A percentile compares a stretch with the other conserved stretches of the same genome.
Conservation (phyloP, 768 basidiomycete genomes). For the Rhizopogon salebrosus region DNA sequence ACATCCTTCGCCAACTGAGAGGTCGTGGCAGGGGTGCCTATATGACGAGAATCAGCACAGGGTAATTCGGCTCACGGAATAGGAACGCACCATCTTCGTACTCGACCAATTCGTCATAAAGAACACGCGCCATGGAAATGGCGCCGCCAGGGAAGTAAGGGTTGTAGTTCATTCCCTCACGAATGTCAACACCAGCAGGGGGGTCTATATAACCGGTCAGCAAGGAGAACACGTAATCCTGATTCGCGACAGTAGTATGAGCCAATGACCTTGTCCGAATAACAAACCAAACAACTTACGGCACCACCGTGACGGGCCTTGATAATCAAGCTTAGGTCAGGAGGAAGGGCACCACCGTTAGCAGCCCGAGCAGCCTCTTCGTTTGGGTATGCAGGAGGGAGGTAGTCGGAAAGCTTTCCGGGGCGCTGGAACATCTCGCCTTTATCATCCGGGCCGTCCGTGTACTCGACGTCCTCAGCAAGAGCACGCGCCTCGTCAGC, state of each 20-base stretch:
- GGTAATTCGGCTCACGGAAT: not conserved
- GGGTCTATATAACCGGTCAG: conserved; percentile 96
- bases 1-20: conserved; percentile 99
- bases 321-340: conserved; percentile 94
- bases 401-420: conserved; percentile 96
- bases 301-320: conserved; percentile 97
- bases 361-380: conserved; percentile 94
- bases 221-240: conserved; percentile 98
- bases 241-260: not conserved
- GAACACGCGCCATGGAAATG: conserved; percentile 95
- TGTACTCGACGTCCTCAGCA: conserved; percentile 97
- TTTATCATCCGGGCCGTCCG: conserved; percentile 88
- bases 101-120: conserved; percentile 95
- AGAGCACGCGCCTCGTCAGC: conserved; percentile 83
- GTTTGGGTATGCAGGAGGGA: conserved; percentile 94
- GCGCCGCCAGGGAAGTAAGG: conserved; percentile 99
- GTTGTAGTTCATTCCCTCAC: conserved; percentile 98
- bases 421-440: conserved; percentile 99
- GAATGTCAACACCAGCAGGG: conserved; percentile 90
- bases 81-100: conserved; percentile 78
- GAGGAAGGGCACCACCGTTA: conserved; percentile 93
- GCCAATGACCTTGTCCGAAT: conserved; percentile 1
- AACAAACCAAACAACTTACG: conserved; percentile 44
- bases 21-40: conserved; percentile 92
- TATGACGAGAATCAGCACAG: conserved; percentile 6